Conservation (phyloP, 179 eudicot genomes). For the Vitellaria paradoxa region DNA sequence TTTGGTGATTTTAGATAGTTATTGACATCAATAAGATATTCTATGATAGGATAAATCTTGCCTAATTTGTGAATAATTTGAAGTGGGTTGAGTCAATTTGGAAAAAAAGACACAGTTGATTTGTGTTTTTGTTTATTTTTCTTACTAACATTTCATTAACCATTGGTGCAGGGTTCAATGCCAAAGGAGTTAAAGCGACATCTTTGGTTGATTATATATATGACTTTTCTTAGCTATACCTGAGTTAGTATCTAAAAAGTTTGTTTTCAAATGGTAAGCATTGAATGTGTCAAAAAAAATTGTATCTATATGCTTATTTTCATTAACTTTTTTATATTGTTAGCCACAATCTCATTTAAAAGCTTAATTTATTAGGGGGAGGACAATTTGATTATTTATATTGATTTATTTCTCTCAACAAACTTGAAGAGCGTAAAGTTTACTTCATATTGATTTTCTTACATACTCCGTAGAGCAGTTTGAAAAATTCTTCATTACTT, state of each 20-base stretch:
- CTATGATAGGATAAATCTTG: background rate
- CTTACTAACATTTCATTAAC: slow-evolving; percentile 4
- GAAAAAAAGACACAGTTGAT: background rate
- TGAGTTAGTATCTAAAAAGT: slow-evolving; percentile 66
- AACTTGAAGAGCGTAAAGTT: too few species aligned
- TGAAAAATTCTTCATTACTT: too few species aligned
- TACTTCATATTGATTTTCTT: too few species aligned
- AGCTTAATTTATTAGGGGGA: too few species aligned
- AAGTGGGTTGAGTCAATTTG: background rate
- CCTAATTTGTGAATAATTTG: background rate
- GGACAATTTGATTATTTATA: too few species aligned
- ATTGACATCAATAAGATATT: slow-evolving; percentile 1
- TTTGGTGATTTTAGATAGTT: background rate
- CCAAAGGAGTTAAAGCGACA: slow-evolving; percentile 67
- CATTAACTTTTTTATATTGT: background rate
- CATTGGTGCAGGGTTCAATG: slow-evolving; percentile 47
- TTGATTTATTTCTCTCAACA: too few species aligned
- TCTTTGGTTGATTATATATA: slow-evolving; percentile 68
- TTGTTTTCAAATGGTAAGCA: slow-evolving; percentile 73
- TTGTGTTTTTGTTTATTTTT: background rate
- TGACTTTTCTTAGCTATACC: slow-evolving; percentile 76
- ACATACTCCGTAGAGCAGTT: too few species aligned
- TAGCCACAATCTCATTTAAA: too few species aligned
- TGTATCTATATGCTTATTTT: background rate
- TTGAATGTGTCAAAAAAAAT: background rate